A percentile compares a stretch with the other conserved stretches of the same genome.
Evolutionary conservation across 2,329 filamentous ascomycete genomes (phyloP).

Genomic region (Fusarium fujikuroi): DNA sequence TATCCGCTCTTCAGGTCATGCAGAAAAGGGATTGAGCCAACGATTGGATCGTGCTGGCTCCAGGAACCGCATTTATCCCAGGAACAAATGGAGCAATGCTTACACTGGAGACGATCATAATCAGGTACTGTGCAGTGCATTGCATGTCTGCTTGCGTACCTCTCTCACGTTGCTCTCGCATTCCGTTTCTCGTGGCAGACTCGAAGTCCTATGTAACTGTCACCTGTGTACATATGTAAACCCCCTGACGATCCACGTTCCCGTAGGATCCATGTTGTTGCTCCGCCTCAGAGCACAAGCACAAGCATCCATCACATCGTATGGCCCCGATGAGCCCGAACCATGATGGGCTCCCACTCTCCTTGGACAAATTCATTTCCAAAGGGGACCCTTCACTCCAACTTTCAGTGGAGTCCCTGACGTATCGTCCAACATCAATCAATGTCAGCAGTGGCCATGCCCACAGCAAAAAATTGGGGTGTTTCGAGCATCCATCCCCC

Average conservation of each 20-base stretch:
- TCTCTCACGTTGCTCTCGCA: background rate
- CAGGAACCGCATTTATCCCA: constrained; percentile 15
- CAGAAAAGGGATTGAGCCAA: constrained; percentile 22
- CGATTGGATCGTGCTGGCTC: constrained; percentile 17
- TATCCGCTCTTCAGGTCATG: constrained; percentile 29
- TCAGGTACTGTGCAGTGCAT: constrained; percentile 8
- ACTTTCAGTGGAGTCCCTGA: constrained; percentile 26
- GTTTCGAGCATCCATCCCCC: constrained; percentile 10
- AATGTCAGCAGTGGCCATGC: constrained; percentile 15
- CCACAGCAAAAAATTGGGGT: constrained; percentile 15
- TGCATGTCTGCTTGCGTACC: constrained; percentile 1
- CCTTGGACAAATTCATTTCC: constrained; percentile 30
- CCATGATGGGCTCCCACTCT: constrained; percentile 9
- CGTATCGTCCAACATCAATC: constrained; percentile 18
- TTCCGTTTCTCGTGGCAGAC: background rate
- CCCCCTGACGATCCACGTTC: constrained; percentile 13
- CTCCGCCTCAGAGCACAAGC: constrained; percentile 7
- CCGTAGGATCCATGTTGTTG: background rate
- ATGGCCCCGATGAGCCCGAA: background rate
- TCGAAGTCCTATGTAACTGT: background rate
- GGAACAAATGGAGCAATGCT: constrained; percentile 6
- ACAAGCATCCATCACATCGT: background rate
- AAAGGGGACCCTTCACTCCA: constrained; percentile 12
- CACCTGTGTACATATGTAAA: background rate
- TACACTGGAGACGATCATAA: constrained; percentile 25